Evolutionary conservation across 352 stramenopile species (phyloP), one percentile per base, ranked within the genome.

Genomic region (Blastocystis sp.): DNA sequence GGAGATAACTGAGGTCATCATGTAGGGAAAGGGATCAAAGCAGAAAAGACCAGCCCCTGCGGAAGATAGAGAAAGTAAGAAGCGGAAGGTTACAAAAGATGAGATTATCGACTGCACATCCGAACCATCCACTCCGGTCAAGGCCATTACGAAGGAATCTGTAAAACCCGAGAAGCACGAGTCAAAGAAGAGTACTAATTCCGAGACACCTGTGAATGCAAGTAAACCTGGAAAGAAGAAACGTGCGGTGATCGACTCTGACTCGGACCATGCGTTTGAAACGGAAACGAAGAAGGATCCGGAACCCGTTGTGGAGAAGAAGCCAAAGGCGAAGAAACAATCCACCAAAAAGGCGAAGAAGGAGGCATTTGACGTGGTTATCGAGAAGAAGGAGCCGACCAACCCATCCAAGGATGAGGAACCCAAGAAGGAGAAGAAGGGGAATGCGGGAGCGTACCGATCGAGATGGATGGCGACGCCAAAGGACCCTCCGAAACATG

Each of bases 401-500:
- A 73, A 46, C n/a, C 9, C 4, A 9, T 21, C 27, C 18, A 51
- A 29, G n/a, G 11, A 7, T 1, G 18, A 40, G 14, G 21, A 57
- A 79, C 8, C n/a, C n/a, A 67, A 85, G 9, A 40, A 44, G 34
- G 54, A 49, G 29, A 85, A 75, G 53, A 29, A 42, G 40, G 32
- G 11, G 6, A 75, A 42, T 61, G 21, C 44, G 51, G 63, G 57
- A 42, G 24, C 75, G 11, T 76, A 85, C 36, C 54, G 48, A 46
- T 42, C 63, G 0, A 32, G 24, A 54, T 85, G 75, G 75, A 32
- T 85, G 53, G 54, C 34, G 27, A 38, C 54, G 8, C n/a, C 42
- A 2, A 40, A 48, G 21, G 57, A 72, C 14, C 75, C 75, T 48
- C 75, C 75, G 1, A 72, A 85, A 27, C 57, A 85, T 40, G 75